Evolutionary conservation across 2,329 filamentous ascomycete species (phyloP), one percentile per base, ranked within the genome.

Genomic region (Fusarium zealandicum): DNA sequence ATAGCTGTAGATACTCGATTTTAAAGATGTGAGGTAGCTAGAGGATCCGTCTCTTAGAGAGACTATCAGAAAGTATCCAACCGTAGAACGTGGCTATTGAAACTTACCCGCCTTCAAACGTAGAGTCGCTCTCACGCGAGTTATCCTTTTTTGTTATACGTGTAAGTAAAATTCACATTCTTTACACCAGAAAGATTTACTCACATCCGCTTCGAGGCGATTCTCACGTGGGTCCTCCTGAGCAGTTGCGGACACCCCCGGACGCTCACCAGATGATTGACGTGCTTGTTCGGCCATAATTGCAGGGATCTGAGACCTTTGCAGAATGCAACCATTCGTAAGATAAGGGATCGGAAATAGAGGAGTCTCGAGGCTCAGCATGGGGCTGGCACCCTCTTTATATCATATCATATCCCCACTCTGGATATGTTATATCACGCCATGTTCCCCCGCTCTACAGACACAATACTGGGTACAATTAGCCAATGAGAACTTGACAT

Each of bases 1-100:
- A 3, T 59, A 61, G 14, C 53, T 53, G 7, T 42, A 44, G 9
- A 61, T 57, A 28, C 57, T 61, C 1, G 57, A 49, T 9, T 60
- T 61, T 1, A 61, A 18, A 10, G 57, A 61, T 5, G 57, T 47
- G 1, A 60, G 17, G n/a, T 57, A 57, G 0, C 57, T 61, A 1
- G 32, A 33, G 5, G 36, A 25, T 16, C 51, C 52, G 8, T 28
- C 28, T 3, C 57, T 37, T 2, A 4, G 2, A 7, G 3, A 5
- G 16, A 55, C 10, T 31, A 22, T 57, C n/a, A 14, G 16, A 13
- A 1, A 7, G 12, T 12, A 5, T 7, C 1, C 6, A 14, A 4
- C 0, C 5, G 0, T 6, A 6, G 8, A 9, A 5, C 4, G 6
- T 5, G 7, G 17, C 4, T 2, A 9, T 1, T 0, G 1, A 3